Evolutionary conservation across 1,139 yeast genomes (phyloP), one percentile per base, ranked within the genome.

Genomic region (Suhomyces guaymorum): DNA sequence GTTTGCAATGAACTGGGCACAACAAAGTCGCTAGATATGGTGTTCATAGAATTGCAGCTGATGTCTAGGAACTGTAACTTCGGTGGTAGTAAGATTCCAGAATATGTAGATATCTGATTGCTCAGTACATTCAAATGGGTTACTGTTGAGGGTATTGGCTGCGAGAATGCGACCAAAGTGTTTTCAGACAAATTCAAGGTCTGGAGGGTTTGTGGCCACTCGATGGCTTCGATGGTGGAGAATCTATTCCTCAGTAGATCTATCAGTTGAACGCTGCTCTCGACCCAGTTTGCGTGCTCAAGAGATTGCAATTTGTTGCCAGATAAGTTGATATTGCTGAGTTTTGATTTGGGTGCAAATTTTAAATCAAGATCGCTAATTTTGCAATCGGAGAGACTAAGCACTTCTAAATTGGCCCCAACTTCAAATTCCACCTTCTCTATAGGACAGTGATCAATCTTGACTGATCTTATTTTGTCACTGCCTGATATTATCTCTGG

Each of bases 221-320:
- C 24, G 1, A 30, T 8, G 7, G 24, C 30, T 4, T 37, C 41
- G 14, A 39, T 15, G 2, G 11, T 15, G 13, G 6, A 10, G 4
- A 43, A 14, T 12, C 32, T 17, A 17, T 43, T 43, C n/a, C 32
- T 24, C 47, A 41, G 47, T 7, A 41, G 12, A 28, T 43, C 30
- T 11, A 41, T 20, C 1, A 4, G 4, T 10, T 25, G 18, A 15
- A 39, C 22, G 11, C 19, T 16, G n/a, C 41, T 33, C 18, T 35
- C 33, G 1, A 17, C 29, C 9, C 39, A 30, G 8, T 27, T 17
- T n/a, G 38, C 21, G 4, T 18, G 24, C 8, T 23, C 23, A 10
- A 43, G 15, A n/a, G 18, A 14, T 10, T 25, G 28, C 12, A 42
- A 21, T 9, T 31, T 15, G 27, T 43, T 43, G 10, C 27, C 17